Base-by-base conservation (phyloP, 1,139 yeast species). In the Candida anutae region DNA sequence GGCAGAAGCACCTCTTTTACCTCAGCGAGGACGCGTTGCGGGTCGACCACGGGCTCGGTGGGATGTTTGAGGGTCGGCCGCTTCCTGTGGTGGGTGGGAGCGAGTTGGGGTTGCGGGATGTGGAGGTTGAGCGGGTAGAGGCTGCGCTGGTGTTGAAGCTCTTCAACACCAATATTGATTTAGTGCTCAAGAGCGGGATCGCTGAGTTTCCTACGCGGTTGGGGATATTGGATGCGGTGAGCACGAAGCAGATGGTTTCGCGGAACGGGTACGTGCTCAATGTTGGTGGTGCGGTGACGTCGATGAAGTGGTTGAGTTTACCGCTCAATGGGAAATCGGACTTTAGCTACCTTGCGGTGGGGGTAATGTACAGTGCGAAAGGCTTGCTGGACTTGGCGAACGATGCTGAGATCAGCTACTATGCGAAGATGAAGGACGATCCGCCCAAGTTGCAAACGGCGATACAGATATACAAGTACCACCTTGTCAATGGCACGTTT, bases 261-360 rank as follows among this genome's bases (percentile, higher is more conserved):
- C 49, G 81, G 35, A 48, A 48, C 14, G 79, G 74, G 0, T 44
- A 57, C n/a, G 55, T 69, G 1, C 33, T 69, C 10, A 71, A 74
- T 37, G 53, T 69, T 0, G 84, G 84, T 2, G 79, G 79, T 0
- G 46, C 67, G 5, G 58, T 79, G 1, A 59, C 79, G 0, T 64
- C 72, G 13, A 49, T 68, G 32, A 66, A 69, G 16, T 79, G 87
- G 85, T 43, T 70, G n/a, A 41, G 33, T n/a, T 22, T 20, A 4
- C 41, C 42, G 3, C 29, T 40, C 27, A 34, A 25, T 14, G 21
- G 11, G 4, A 54, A 50, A n/a, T 43, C 34, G 20, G 42, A 43
- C 16, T 16, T 38, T 37, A 45, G 70, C 30, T 66, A 61, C 36
- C 46, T 79, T 29, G 84, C 82, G 0, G 68, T 76, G 0, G 57